Conservation (phyloP, 1,284 basidiomycete genomes). For the Sutorius eximius region DNA sequence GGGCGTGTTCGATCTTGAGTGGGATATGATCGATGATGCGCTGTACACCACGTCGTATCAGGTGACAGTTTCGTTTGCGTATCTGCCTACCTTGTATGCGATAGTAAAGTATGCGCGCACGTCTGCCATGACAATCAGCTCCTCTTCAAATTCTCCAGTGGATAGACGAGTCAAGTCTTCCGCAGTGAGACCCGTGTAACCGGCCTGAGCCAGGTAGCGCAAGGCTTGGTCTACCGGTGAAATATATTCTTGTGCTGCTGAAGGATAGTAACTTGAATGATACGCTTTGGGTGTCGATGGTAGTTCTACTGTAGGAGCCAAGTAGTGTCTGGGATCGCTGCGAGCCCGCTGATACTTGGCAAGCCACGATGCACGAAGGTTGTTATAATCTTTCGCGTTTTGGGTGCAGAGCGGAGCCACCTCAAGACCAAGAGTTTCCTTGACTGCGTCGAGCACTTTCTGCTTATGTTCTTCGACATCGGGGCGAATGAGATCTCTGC, state of each 20-base stretch:
- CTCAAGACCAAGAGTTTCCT: conserved; percentile 31
- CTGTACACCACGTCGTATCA: conserved; percentile 31
- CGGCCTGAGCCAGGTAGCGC: conserved; percentile 18
- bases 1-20: conserved; percentile 48
- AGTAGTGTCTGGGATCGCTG: not conserved
- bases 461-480: conserved; percentile 26
- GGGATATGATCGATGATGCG: conserved; percentile 57
- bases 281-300: too few relatives aligned
- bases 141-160: conserved; percentile 36
- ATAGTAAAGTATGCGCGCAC: conserved; percentile 55
- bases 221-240: conserved; percentile 15
- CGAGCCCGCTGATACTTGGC: conserved; percentile 20
- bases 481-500: conserved; percentile 22
- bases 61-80: not conserved
- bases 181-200: conserved; percentile 20
- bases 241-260: too few relatives aligned
- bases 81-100: conserved; percentile 41
- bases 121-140: conserved; percentile 49
- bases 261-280: too few relatives aligned
- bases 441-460: conserved; percentile 11
- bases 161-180: conserved; percentile 23
- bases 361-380: conserved; percentile 25
- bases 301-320: too few relatives aligned
- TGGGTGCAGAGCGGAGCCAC: conserved; percentile 32
- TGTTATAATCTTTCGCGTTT: conserved; percentile 32